Evolutionary conservation across 1,284 basidiomycete species (phyloP).

Genomic region (Malassezia yamatoensis): DNA sequence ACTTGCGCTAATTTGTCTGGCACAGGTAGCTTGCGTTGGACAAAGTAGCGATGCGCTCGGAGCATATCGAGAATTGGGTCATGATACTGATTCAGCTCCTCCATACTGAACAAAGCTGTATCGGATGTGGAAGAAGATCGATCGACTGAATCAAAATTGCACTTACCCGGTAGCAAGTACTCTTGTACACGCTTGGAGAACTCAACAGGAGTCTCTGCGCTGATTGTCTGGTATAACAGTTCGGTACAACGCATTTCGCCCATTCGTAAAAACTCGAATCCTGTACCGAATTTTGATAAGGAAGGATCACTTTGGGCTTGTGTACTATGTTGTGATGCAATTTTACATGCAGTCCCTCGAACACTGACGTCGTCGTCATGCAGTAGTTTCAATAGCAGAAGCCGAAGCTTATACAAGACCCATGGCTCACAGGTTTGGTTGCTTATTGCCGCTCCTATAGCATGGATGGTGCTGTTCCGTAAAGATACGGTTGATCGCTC

Average conservation of each 20-base stretch:
- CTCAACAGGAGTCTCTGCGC: neutral
- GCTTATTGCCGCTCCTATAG: neutral
- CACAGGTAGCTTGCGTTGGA: neutral
- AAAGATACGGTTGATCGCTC: neutral
- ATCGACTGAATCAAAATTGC: too few species aligned
- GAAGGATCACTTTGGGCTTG: too few species aligned
- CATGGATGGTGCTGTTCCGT: slow-evolving; percentile 9
- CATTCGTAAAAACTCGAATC: neutral
- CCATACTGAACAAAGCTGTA: slow-evolving; percentile 23
- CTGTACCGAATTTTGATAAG: neutral
- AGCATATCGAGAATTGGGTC: slow-evolving; percentile 24
- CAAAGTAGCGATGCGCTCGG: slow-evolving; percentile 16
- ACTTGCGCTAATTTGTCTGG: neutral
- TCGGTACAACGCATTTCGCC: slow-evolving; percentile 7
- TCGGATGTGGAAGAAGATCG: too few species aligned
- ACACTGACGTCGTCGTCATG: slow-evolving; percentile 15
- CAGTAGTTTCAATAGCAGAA: slow-evolving; percentile 2
- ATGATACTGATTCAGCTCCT: slow-evolving; percentile 34
- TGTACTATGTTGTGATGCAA: neutral
- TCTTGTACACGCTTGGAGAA: neutral
- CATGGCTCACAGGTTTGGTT: too few species aligned
- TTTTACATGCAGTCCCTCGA: slow-evolving; percentile 7
- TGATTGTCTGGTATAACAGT: neutral
- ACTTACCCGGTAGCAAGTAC: too few species aligned
- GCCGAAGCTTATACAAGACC: too few species aligned